Percentiles rank a stretch among this genome's conserved stretches.
Evolutionary conservation across 805 yeast genomes (phyloP).

Genomic region (Wickerhamomyces xylosicus): DNA sequence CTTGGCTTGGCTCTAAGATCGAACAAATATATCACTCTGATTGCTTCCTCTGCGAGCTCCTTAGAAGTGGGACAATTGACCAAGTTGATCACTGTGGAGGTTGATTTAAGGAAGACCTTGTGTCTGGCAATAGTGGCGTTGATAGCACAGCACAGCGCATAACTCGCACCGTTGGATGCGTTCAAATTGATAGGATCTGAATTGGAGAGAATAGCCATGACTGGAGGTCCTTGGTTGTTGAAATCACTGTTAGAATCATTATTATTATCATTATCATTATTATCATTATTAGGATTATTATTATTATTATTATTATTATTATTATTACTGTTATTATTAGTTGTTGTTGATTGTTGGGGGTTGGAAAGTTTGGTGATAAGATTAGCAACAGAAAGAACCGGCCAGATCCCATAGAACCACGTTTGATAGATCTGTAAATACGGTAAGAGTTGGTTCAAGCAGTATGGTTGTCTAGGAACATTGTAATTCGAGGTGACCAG

Average conservation of each 20-base stretch:
- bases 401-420: slow-evolving; percentile 20
- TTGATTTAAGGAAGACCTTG: slow-evolving; percentile 13
- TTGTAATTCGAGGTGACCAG: background rate
- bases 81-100: slow-evolving; percentile 8
- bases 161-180: slow-evolving; percentile 9
- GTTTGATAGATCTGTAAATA: slow-evolving; percentile 16
- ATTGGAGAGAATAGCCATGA: background rate
- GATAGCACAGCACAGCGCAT: slow-evolving; percentile 14
- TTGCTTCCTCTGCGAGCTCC: slow-evolving; percentile 15
- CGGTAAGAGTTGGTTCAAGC: slow-evolving; percentile 13
- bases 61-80: slow-evolving; percentile 12
- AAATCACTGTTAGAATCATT: slow-evolving; percentile 4
- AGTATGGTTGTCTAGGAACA: slow-evolving; percentile 2
- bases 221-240: background rate
- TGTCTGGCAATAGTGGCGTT: slow-evolving; percentile 16
- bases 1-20: slow-evolving; percentile 11
- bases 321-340: too few species aligned
- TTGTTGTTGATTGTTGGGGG: background rate
- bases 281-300: too few species aligned
- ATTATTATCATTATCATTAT: too few species aligned
- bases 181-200: background rate
- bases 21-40: slow-evolving; percentile 10
- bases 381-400: slow-evolving; percentile 12
- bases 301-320: too few species aligned
- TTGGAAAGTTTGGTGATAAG: slow-evolving; percentile 8